Base-by-base conservation (phyloP, 805 yeast species). In the Groenewaldozyma salmanticensis region DNA sequence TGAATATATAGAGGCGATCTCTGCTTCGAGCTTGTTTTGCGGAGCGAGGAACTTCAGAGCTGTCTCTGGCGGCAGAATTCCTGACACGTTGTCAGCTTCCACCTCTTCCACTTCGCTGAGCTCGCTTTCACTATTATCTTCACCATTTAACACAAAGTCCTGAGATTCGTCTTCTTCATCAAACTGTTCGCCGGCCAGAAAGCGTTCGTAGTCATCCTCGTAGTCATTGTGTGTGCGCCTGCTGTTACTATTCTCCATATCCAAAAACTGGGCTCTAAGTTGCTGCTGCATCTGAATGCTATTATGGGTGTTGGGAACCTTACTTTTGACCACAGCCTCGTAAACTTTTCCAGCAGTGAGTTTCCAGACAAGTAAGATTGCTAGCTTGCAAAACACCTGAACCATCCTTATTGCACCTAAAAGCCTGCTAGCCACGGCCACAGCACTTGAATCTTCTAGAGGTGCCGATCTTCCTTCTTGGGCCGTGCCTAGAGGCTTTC, bases 311-410 rank as follows among this genome's bases (percentile, higher is more conserved):
- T n/a, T n/a, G n/a, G n/a, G n/a, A n/a, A n/a, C n/a, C n/a, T n/a
- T n/a, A n/a, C n/a, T n/a, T n/a, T n/a, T n/a, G n/a, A 33, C 18
- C 17, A 33, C 36, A 16, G 36, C 36, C 21, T 33, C 24, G 4
- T 18, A 11, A 17, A 33, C 18, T 18, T 18, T 17, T 17, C 18
- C 17, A n/a, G n/a, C n/a, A 24, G 29, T 9, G 13, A 24, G 29
- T 13, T 24, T 24, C 11, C 13, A 24, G 7, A 9, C 13, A 9
- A 13, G 13, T 13, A 24, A 24, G 29, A 13, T 24, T 13, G 11
- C 29, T 9, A 24, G 13, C 13, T 24, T 24, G 13, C 7, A 24
- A 9, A 24, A 24, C 29, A 24, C 7, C 29, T 24, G 29, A 24
- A 24, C 29, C 13, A 24, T 7, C 13, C 29, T 24, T 24, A 24